Conservation (phyloP, 805 yeast species). For the Candida maesae region DNA sequence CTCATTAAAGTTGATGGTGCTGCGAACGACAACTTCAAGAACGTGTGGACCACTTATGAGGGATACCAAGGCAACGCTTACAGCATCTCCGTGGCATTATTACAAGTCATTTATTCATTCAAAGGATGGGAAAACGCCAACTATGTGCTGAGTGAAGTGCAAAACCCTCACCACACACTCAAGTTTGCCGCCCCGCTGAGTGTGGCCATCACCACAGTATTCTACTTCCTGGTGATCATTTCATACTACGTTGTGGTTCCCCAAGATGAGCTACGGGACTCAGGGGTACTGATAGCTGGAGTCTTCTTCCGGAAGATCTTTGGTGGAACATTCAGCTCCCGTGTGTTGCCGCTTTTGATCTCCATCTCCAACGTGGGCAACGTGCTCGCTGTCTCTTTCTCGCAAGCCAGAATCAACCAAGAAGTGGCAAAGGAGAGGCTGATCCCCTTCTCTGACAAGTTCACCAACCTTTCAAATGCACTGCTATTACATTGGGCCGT, state of each 20-base stretch:
- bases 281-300: conserved; percentile 66
- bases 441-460: conserved; percentile 46
- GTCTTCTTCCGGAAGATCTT: conserved; percentile 53
- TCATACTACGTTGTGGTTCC: conserved; percentile 48
- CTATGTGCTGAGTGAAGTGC: conserved; percentile 55
- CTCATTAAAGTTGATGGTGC: conserved; percentile 24
- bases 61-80: conserved; percentile 42
- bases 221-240: conserved; percentile 53
- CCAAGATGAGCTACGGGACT: conserved; percentile 41
- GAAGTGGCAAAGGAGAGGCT: conserved; percentile 49
- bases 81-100: conserved; percentile 50
- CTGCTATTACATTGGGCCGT: conserved; percentile 52
- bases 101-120: conserved; percentile 59
- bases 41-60: conserved; percentile 37
- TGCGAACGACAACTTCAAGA: conserved; percentile 30
- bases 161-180: conserved; percentile 52
- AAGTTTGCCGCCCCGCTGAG: conserved; percentile 61
- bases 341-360: conserved; percentile 52
- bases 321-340: conserved; percentile 48
- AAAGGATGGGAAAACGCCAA: conserved; percentile 73
- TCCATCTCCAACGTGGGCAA: conserved; percentile 62
- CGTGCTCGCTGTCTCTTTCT: conserved; percentile 59
- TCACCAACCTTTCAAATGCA: conserved; percentile 43
- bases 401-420: conserved; percentile 55
- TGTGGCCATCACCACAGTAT: conserved; percentile 45